Conservation (phyloP, 2,329 filamentous ascomycete species). For the Claviceps cyperi region DNA sequence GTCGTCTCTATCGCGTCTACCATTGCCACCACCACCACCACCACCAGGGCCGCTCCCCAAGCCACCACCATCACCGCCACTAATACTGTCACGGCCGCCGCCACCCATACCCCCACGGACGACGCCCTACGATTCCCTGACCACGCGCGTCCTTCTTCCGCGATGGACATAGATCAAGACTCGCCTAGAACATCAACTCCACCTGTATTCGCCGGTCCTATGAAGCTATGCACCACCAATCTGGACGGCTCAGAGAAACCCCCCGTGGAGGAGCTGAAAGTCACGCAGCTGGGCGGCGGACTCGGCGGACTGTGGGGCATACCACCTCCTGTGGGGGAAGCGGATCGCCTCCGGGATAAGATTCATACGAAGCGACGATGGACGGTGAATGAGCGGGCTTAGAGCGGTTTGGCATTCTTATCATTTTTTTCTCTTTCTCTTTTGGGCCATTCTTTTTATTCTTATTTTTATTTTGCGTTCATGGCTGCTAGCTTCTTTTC, state of each 20-base stretch:
- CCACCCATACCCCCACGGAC: neutral
- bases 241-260: conserved; percentile 15
- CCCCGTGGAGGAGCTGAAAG: conserved; percentile 15
- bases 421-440: neutral
- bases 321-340: conserved; percentile 28
- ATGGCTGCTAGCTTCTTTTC: neutral
- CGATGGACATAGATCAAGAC: conserved; percentile 3
- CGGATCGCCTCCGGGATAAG: conserved; percentile 31
- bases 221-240: conserved; percentile 21
- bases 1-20: neutral
- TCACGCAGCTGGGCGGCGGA: conserved; percentile 23
- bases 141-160: neutral
- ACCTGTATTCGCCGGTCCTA: conserved; percentile 20
- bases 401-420: neutral
- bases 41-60: neutral
- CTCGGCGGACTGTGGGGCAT: conserved; percentile 30
- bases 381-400: conserved; percentile 36
- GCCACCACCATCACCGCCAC: neutral
- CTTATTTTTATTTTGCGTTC: too few relatives aligned
- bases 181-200: conserved; percentile 9
- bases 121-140: conserved; percentile 6
- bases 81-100: neutral
- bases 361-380: conserved; percentile 37
- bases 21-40: neutral
- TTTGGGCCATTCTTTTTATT: too few relatives aligned